These are phyloP conservation scores for Solanum tarijense DNA, from an alignment of 257 asterid genomes.

Conservation along the genomic window DNA sequence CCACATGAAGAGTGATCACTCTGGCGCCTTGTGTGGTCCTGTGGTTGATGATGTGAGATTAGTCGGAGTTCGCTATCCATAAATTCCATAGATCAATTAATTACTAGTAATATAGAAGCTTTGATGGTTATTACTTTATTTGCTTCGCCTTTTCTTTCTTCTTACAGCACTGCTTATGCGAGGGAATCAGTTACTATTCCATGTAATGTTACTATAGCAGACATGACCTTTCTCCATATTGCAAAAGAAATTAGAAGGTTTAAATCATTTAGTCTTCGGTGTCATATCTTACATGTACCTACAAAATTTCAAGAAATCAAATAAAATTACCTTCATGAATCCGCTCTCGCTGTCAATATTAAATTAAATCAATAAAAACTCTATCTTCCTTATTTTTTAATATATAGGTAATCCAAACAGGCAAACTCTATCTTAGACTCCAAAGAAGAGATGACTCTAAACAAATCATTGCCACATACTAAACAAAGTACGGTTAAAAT, in stretches of 20 bases:
- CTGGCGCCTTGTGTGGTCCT: slow-evolving; percentile 80
- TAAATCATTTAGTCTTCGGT: neutral
- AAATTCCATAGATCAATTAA: neutral
- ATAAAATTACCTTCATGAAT: neutral
- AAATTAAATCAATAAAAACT: neutral
- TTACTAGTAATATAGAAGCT: neutral
- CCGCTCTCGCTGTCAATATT: neutral
- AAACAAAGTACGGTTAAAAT: neutral
- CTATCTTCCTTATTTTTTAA: neutral
- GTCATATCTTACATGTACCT: neutral
- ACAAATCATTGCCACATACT: neutral
- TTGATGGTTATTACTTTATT: neutral
- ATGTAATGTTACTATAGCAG: neutral
- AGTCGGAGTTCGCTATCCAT: slow-evolving; percentile 23
- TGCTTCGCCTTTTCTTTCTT: neutral
- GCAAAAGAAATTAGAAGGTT: neutral
- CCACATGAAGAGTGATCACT: slow-evolving; percentile 54
- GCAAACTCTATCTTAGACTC: neutral
- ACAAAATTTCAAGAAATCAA: neutral
- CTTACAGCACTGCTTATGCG: neutral
- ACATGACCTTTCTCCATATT: neutral
- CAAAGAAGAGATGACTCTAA: neutral
- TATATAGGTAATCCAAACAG: neutral
- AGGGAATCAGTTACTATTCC: neutral
- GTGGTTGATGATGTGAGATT: slow-evolving; percentile 64